Base-by-base conservation (phyloP, 129 eudicot genomes). In the Tanacetum coccineum region DNA sequence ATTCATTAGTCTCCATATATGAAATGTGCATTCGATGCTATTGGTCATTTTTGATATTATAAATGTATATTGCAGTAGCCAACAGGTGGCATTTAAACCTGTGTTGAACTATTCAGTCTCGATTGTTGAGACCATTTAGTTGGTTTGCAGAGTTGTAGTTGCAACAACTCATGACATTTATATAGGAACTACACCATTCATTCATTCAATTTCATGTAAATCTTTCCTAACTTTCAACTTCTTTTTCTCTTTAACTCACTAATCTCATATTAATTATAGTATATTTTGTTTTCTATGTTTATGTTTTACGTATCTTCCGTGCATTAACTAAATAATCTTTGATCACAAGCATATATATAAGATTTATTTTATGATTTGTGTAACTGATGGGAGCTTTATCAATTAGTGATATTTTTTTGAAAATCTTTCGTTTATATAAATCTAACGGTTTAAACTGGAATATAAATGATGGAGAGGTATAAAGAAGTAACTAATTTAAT, bases 121-220 rank as follows among this genome's bases (percentile, higher is more conserved):
- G 78, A 74, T 66, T 67, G 79, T 74, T 74, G 79, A 59, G 74
- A 74, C 68, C 79, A 74, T 66, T 74, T 74, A 67, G 20, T 74
- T 9, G 48, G 55, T 74, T 55, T 59, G 63, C 74, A 74, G 79
- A 22, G 74, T 74, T 74, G 74, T 74, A 58, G 79, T 67, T 74
- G 74, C 74, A 74, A 67, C 79, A 67, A 74, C 79, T 74, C 68
- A 39, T 49, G 74, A 59, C 74, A 74, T 74, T 74, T 66, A 74
- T 66, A 74, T 59, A 74, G 53, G 19, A 74, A 67, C 69, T 20
- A 58, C 61, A 36, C 44, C 67, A 32, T 1, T 32, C 40, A 32
- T 5, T 32, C 9, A 32, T 32, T 49, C 18, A 11, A 13, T 46
- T 67, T 67, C 62, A 21, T 39, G 47, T 39, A 39, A 20, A 67